A percentile compares a stretch with the other conserved stretches of the same genome.
phyloP scores from a whole-genome alignment of 352 stramenopile genomes.

The Phytophthora foliorum region DNA sequence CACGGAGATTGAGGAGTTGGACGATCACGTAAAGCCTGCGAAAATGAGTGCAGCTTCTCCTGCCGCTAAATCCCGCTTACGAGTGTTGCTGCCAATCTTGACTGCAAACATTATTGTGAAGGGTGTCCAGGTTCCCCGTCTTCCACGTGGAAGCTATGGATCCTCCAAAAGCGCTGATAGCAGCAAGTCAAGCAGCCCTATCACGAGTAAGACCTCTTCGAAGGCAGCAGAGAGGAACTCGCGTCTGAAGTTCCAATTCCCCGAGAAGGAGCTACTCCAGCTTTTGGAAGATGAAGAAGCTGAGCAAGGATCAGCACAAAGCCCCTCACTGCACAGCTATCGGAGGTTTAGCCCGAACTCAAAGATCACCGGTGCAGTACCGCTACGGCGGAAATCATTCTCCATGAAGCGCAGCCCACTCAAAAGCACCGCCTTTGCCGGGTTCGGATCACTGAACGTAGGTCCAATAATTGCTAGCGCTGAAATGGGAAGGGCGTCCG shows the following conservation, averaged over 20 bases:
- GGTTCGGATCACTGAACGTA: conserved; percentile 1
- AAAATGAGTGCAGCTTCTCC: conserved; percentile 3
- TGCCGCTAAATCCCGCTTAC: conserved; percentile 11
- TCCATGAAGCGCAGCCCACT: conserved; percentile 68
- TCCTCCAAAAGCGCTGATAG: conserved; percentile 11
- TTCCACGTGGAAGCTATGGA: conserved; percentile 32
- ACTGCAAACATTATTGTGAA: conserved; percentile 36
- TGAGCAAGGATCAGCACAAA: conserved; percentile 3
- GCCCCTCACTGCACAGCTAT: conserved; percentile 21
- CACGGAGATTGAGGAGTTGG: conserved; percentile 13
- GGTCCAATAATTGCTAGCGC: conserved; percentile 5
- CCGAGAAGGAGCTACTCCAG: conserved; percentile 51
- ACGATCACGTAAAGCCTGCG: conserved; percentile 3
- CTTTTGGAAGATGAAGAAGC: conserved; percentile 38
- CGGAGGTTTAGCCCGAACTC: conserved; percentile 45
- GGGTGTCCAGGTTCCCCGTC: conserved; percentile 56
- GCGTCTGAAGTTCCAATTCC: conserved; percentile 72
- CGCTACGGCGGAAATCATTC: conserved; percentile 72
- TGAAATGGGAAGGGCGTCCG: conserved; percentile 9
- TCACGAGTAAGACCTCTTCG: not conserved
- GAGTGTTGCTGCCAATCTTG: conserved; percentile 37
- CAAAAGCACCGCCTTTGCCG: conserved; percentile 39
- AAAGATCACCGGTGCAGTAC: conserved; percentile 49
- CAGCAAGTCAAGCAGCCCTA: not conserved
- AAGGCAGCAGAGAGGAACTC: conserved; percentile 23